phyloP scores from a whole-genome alignment of 2,329 filamentous ascomycete genomes.

The Setomelanomma holmii region DNA sequence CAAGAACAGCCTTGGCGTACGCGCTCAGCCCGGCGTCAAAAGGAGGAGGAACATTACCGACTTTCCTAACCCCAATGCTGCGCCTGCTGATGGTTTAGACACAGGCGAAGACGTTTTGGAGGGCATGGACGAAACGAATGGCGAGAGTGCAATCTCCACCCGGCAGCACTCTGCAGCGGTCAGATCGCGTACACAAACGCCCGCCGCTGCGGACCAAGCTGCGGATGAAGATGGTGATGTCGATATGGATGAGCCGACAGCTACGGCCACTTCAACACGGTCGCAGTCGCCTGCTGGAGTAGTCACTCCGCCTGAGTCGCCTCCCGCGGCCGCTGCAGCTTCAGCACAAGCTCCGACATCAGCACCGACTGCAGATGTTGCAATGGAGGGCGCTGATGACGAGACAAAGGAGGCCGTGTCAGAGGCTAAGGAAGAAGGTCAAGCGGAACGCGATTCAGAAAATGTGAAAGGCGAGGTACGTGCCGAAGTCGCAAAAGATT shows the following conservation, averaged over 20 bases:
- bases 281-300: slow-evolving; percentile 42
- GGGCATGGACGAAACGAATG: slow-evolving; percentile 37
- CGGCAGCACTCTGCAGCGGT: slow-evolving; percentile 35
- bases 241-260: slow-evolving; percentile 40
- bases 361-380: slow-evolving; percentile 34
- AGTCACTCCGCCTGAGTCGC: slow-evolving; percentile 47
- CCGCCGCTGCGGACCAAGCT: slow-evolving; percentile 28
- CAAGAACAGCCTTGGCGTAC: slow-evolving; percentile 74
- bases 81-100: slow-evolving; percentile 32
- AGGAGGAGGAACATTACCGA: slow-evolving; percentile 67
- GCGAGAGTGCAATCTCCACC: slow-evolving; percentile 38
- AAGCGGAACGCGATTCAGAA: slow-evolving; percentile 36
- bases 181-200: slow-evolving; percentile 37
- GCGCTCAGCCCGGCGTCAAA: slow-evolving; percentile 57
- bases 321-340: slow-evolving; percentile 22
- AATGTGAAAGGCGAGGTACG: slow-evolving; percentile 42
- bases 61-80: slow-evolving; percentile 62
- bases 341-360: slow-evolving; percentile 25
- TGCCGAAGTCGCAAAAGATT: slow-evolving; percentile 35
- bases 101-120: slow-evolving; percentile 24
- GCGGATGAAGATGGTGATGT: slow-evolving; percentile 47
- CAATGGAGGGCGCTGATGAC: slow-evolving; percentile 37
- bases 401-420: slow-evolving; percentile 25
- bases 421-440: slow-evolving; percentile 33
- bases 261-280: slow-evolving; percentile 21